phyloP scores from a whole-genome alignment of 2,329 filamentous ascomycete species.

The Bipolaris cookei region DNA sequence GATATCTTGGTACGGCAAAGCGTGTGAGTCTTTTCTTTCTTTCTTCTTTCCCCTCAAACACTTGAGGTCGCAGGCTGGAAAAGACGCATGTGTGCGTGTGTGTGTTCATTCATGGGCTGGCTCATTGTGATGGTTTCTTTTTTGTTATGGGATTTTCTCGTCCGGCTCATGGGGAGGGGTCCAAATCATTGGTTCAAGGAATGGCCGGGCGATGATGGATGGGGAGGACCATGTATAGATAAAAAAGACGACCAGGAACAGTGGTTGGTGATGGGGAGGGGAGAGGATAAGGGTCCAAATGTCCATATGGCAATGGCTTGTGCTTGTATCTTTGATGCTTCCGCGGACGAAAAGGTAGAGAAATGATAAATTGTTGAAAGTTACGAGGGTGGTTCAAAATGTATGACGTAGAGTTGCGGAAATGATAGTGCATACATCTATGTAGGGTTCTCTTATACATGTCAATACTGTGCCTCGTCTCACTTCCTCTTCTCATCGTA shows the following conservation, averaged over 20 bases:
- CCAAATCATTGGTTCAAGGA: background rate
- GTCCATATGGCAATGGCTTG: background rate
- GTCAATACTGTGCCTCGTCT: too few relatives aligned
- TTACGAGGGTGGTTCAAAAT: background rate
- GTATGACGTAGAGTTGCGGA: too few relatives aligned
- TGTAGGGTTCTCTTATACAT: too few relatives aligned
- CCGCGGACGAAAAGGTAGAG: slow-evolving; percentile 5
- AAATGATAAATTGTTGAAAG: slow-evolving; percentile 16
- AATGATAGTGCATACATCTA: too few relatives aligned
- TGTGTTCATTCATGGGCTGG: slow-evolving; percentile 14
- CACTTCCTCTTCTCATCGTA: too few relatives aligned
- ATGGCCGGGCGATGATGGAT: background rate
- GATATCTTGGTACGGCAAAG: slow-evolving; percentile 20
- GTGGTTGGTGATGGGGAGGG: background rate
- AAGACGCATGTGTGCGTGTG: background rate
- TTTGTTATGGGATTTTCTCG: slow-evolving; percentile 8
- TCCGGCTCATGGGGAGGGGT: too few relatives aligned
- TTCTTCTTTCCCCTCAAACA: background rate
- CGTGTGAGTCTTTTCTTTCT: slow-evolving; percentile 11
- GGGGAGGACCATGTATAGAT: slow-evolving; percentile 15
- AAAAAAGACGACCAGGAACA: slow-evolving; percentile 3
- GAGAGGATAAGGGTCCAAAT: background rate
- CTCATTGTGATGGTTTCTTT: slow-evolving; percentile 14
- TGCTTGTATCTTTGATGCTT: slow-evolving; percentile 6
- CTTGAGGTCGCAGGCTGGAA: slow-evolving; percentile 11